These are phyloP conservation scores for Pseudoscleropodium purum DNA, from an alignment of 225 moss, liverwort and hornwort species.

Conservation along the genomic window DNA sequence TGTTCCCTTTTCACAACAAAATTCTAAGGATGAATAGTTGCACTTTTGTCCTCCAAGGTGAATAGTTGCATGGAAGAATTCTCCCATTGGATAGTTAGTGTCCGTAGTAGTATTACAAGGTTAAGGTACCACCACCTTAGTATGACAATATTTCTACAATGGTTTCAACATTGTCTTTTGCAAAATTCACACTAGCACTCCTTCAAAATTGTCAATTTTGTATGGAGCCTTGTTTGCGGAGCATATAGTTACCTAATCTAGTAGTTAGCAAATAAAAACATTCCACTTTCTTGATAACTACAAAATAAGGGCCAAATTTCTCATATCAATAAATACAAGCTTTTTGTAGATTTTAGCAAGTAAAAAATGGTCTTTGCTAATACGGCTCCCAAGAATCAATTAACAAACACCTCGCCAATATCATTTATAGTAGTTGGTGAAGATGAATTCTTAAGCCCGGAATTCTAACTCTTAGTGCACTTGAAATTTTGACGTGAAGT, in stretches of 20 bases:
- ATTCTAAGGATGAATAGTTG: no score
- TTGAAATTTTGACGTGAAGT: not conserved
- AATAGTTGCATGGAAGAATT: no score
- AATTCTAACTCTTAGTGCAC: not conserved
- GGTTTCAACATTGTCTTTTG: not conserved
- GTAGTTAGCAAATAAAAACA: not conserved
- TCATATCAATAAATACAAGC: not conserved
- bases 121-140: no score
- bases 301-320: not conserved
- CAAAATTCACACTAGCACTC: not conserved
- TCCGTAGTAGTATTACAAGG: no score
- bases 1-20: no score
- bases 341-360: no score
- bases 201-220: not conserved
- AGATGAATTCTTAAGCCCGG: not conserved
- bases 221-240: not conserved
- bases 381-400: no score
- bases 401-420: no score
- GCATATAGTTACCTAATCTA: not conserved
- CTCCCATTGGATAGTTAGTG: no score
- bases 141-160: not conserved
- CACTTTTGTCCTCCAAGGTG: no score
- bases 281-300: not conserved
- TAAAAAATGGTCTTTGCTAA: no score
- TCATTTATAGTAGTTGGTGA: not conserved